Evolutionary conservation across 257 asterid genomes (phyloP), one percentile per base, ranked within the genome.

Genomic region (Petrea volubilis): DNA sequence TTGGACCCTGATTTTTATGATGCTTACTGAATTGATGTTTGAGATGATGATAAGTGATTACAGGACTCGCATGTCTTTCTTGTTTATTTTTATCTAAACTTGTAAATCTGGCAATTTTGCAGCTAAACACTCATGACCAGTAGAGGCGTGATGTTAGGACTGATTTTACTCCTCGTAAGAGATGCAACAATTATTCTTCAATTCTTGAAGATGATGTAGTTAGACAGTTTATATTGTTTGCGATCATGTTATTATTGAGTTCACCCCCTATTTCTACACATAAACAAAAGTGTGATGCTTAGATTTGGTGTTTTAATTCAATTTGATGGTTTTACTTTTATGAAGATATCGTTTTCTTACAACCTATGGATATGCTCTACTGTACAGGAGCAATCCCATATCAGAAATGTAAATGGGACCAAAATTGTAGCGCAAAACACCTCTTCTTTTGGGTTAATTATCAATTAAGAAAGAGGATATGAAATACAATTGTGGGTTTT

Each of bases 91-190:
- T 21, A 6, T 17, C 67, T 70, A 9, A 24, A 60, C 65, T 31
- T 49, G 78, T 14, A 28, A 28, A 33, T 1, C 33, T 24, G 17
- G 28, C 12, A 1, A 44, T 68, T 58, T 77, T 31, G 71, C 84
- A 79, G 84, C 73, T 60, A 64, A 52, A 49, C 44, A 25, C 21
- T 71, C 77, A 44, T 66, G 44, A 46, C 52, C 74, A 20, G 53
- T 57, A 43, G 68, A 79, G 60, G 68, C 71, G 59, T 53, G 70
- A 71, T 44, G 60, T 70, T 64, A 65, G 70, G 55, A 63, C 70
- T 56, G 64, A 60, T 73, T 55, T 43, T 21, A 34, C 49, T 58
- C 52, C 52, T 59, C 46, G 27, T 36, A 65, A 31, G 67, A 33
- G 15, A 33, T 56, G 14, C 43, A 20, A 21, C 20, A 1, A 27